Evolutionary conservation across 2,329 filamentous ascomycete genomes (phyloP), one percentile per base, ranked within the genome.

Genomic region (Fusarium denticulatum): DNA sequence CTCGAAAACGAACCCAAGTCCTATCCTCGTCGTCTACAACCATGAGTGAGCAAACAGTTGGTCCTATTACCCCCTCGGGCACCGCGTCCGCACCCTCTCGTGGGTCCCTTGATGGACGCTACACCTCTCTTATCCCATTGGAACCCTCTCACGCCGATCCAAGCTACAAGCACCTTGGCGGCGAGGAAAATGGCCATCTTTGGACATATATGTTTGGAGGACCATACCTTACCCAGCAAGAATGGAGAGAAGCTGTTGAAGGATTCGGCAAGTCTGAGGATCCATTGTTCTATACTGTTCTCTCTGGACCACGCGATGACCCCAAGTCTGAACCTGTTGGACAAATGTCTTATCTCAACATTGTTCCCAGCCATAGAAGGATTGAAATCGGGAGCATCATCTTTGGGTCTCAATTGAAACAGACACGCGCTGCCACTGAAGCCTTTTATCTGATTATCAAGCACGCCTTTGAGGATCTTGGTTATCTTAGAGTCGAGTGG

Each of bases 401-500:
- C 16, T 88, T 88, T 69, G 83, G 86, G 0, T 79, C 83, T 0
- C 70, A 75, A 3, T 77, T 92, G 22, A 87, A 89, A 76, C 84
- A 86, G 20, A 91, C 88, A 0, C 83, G 84, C 0, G 85, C 83
- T 12, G 87, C 89, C 0, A 92, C 89, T 0, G 90, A 92, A 77
- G 84, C 86, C 0, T 83, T 88, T 68, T 91, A 87, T 67, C 80
- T 92, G 3, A 78, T 91, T n/a, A 83, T 88, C 47, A 81, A 82
- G 42, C 82, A 89, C 61, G 85, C 85, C 0, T 88, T 92, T 72
- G 76, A 88, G 7, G 82, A 84, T 5, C 77, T 91, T 28, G 84
- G 86, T 0, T 90, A 89, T 76, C 79, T 86, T 7, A 82, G 90
- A 13, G 85, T 91, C 8, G 90, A 92, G 78, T 92, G 91, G 90